A percentile compares a stretch with the other conserved stretches of the same genome.
Conservation (phyloP, 768 basidiomycete species). For the Mycena belliarum region DNA sequence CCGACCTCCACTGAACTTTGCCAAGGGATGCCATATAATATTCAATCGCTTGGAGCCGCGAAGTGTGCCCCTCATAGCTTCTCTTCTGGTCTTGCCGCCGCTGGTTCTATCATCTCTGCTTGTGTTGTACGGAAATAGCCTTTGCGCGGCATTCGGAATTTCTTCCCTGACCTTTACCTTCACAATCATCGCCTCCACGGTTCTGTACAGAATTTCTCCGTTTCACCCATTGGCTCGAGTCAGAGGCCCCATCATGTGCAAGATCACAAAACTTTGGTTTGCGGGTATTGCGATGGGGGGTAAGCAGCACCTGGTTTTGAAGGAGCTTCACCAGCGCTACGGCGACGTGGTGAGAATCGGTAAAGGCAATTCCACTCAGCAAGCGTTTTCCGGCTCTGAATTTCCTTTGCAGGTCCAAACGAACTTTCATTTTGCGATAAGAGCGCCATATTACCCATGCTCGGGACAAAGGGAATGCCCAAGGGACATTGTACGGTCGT, state of each 20-base stretch:
- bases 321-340: slow-evolving; percentile 33
- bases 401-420: slow-evolving; percentile 9
- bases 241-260: slow-evolving; percentile 34
- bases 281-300: slow-evolving; percentile 22
- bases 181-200: slow-evolving; percentile 3
- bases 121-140: background rate
- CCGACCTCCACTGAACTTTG: background rate
- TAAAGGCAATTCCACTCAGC: slow-evolving; percentile 2
- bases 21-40: slow-evolving; percentile 7
- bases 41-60: slow-evolving; percentile 11
- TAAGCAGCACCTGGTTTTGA: slow-evolving; percentile 27
- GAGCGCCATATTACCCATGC: slow-evolving; percentile 4
- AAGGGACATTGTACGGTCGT: slow-evolving; percentile 1
- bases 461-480: slow-evolving; percentile 11
- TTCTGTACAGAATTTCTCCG: slow-evolving; percentile 34
- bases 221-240: slow-evolving; percentile 36
- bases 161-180: background rate
- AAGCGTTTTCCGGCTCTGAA: background rate
- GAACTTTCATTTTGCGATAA: slow-evolving; percentile 12
- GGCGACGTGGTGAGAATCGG: slow-evolving; percentile 39
- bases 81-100: slow-evolving; percentile 9
- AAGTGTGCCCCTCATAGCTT: background rate
- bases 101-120: background rate
- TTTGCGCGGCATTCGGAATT: background rate
- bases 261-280: slow-evolving; percentile 32